Base-by-base conservation (phyloP, 257 asterid genomes). In the Ajuga chamaepitys region DNA sequence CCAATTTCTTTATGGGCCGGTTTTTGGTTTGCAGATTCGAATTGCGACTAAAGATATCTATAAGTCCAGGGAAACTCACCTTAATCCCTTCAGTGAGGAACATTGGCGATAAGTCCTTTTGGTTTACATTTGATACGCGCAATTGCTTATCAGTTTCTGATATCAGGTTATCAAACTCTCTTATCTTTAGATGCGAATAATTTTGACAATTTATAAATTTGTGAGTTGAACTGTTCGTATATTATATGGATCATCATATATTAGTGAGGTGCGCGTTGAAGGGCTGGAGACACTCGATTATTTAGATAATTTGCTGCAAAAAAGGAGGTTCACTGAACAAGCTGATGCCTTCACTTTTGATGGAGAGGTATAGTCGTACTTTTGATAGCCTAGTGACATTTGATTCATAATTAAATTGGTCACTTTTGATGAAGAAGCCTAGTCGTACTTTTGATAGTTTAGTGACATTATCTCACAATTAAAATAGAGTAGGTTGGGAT, bases 311-410 rank as follows among this genome's bases (percentile, higher is more conserved):
- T 56, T 74, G 72, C 10, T 44, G 83, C 75, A 69, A 5, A 64
- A 70, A 52, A 74, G 73, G 73, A 77, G 89, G 77, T 83, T 73
- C 46, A 85, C 89, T 2, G 87, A 85, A 74, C 93, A 85, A 73
- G 93, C 87, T 6, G 93, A 85, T 75, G 84, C 93, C 61, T 81
- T 85, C 32, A 83, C 89, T 45, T 85, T 85, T 48, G 89, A 85
- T 56, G 68, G 78, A 32, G 84, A 85, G 93, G 93, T 85, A 2
- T 30, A n/a, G n/a, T n/a, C n/a, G n/a, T n/a, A n/a, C n/a, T n/a
- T n/a, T n/a, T n/a, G n/a, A n/a, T n/a, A n/a, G n/a, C n/a, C n/a
- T n/a, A n/a, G n/a, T n/a, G n/a, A n/a, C n/a, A n/a, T n/a, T n/a
- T n/a, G n/a, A n/a, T n/a, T n/a, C n/a, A n/a, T n/a, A n/a, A n/a